Evolutionary conservation across 306 rosid genomes (phyloP), one percentile per base, ranked within the genome.

Genomic region (Dryas octopetala): DNA sequence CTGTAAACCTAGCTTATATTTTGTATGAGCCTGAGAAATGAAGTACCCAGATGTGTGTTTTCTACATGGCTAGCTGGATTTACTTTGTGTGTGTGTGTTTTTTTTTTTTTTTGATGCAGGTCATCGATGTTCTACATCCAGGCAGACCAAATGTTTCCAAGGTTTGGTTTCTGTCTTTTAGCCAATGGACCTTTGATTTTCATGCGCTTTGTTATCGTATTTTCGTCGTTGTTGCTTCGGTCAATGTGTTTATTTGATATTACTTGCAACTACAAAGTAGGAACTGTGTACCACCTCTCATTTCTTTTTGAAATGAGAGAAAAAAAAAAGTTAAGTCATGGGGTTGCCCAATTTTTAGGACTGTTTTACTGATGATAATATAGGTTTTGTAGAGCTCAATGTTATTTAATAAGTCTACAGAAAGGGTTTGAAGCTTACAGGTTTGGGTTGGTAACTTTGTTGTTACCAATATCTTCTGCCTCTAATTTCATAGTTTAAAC

Each of bases 91-190:
- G 23, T 23, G 23, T 23, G 23, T 32, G 38, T 32, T 32, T 32
- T 32, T 7, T 50, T 50, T 32, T 63, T 52, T 5, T 71, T 53
- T 19, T 51, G 13, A 41, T 55, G 69, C 67, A 94, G 98, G 60
- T 94, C 55, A 86, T 94, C 51, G 98, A 94, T 53, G 97, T 91
- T 17, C 93, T 91, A 68, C 98, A 94, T 80, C 96, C 98, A 4
- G 98, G 97, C 17, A 85, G 93, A 78, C 85, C 98, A 9, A 90
- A 94, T 74, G 98, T 94, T 68, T 94, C 96, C 46, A 91, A 87
- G 98, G 98, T 93, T 53, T 51, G 76, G 44, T 26, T 4, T 44
- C 6, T 61, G 28, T 50, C 23, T 16, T 50, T 11, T 32, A 44
- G 16, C 45, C 41, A 23, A 5, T 63, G 28, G 26, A 49, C 26